Evolutionary conservation across 345 rosid genomes (phyloP), one percentile per base, ranked within the genome.

Genomic region (Moringa oleifera): DNA sequence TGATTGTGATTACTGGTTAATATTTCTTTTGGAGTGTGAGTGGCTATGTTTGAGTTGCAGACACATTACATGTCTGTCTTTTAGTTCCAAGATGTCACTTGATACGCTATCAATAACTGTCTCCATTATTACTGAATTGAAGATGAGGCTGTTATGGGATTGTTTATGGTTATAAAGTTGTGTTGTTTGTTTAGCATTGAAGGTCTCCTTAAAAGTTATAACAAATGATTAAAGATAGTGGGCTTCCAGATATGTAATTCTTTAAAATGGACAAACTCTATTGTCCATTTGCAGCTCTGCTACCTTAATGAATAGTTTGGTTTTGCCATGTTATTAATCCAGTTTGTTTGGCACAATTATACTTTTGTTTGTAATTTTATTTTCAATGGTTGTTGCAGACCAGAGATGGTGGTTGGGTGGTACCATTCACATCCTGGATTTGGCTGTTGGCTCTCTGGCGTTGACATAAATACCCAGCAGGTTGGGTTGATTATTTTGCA

Each of bases 321-420:
- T 41, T 41, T 7, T 41, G 9, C 47, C 47, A 4, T 7, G 13
- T 41, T 59, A 15, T 20, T 17, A n/a, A 9, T 59, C 22, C 62
- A 28, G 24, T 6, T 25, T 23, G 20, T 15, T 17, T 28, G 22
- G 57, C 53, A 69, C 37, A 68, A 58, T 31, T 20, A 2, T 69
- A 33, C 13, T 41, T 41, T 15, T 41, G 1, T 41, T 41, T 5
- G 1, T 16, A 41, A 41, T 41, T 41, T 58, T 61, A 0, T 23
- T n/a, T n/a, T 51, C 49, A 7, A 2, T 77, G 53, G 50, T 68
- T 10, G n/a, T 67, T 74, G 71, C 85, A 90, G 99, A 73, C 97
- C 97, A 57, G 97, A 94, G 73, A 94, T 94, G 99, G 99, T 94
- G 57, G 99, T 94, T 28, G 99, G 97, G 2, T 94, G 99, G 99